Conservation (phyloP, 139 green algal species). For the Trebouxia sp. region DNA sequence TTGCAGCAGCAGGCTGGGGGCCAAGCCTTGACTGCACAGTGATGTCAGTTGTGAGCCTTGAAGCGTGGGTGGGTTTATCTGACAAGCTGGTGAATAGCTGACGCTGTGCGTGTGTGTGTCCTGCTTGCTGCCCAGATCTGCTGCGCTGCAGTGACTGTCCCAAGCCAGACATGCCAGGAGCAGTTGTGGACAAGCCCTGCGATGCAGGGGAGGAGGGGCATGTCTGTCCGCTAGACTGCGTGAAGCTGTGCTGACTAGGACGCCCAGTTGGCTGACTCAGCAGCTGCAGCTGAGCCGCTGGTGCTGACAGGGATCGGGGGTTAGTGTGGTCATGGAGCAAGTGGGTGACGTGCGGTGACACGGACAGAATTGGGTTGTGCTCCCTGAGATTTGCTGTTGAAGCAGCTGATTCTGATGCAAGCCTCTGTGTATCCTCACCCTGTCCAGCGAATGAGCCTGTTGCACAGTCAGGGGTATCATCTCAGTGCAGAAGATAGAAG, state of each 20-base stretch:
- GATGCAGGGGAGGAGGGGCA: not conserved
- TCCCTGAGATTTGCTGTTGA: constrained; percentile 9
- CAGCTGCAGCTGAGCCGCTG: not conserved
- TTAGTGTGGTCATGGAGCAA: not conserved
- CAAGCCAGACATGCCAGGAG: too few species aligned
- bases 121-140: not conserved
- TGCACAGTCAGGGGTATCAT: too few species aligned
- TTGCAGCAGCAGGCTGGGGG: not conserved
- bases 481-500: too few species aligned
- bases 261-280: not conserved
- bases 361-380: constrained; percentile 35
- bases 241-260: not conserved
- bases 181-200: too few species aligned
- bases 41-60: too few species aligned
- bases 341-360: constrained; percentile 47
- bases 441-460: not conserved
- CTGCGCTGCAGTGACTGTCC: too few species aligned
- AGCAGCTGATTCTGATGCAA: constrained; percentile 22
- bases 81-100: constrained; percentile 4
- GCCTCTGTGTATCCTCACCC: not conserved
- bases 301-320: not conserved
- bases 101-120: not conserved
- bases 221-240: not conserved
- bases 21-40: not conserved
- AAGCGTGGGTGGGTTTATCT: not conserved